Evolutionary conservation across 495 filamentous ascomycete genomes (phyloP).

Genomic region (Tuber indicum): DNA sequence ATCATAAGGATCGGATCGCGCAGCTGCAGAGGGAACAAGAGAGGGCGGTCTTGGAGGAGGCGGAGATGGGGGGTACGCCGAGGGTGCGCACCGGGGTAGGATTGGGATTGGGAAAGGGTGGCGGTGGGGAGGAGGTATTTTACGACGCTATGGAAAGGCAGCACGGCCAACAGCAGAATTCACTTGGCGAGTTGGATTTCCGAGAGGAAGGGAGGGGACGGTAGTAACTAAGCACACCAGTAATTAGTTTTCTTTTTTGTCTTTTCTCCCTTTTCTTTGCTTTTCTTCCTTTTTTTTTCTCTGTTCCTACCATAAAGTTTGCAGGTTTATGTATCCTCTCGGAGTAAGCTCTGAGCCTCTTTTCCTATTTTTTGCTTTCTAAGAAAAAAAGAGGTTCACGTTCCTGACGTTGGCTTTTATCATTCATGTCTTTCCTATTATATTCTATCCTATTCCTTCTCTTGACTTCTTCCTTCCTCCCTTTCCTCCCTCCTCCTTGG

Average conservation of each 20-base stretch:
- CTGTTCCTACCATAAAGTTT: background rate
- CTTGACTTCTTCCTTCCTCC: background rate
- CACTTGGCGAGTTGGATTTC: background rate
- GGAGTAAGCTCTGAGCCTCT: background rate
- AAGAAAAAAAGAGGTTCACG: background rate
- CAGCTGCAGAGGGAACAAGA: slow-evolving; percentile 32
- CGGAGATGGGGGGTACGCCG: background rate
- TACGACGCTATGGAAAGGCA: slow-evolving; percentile 5
- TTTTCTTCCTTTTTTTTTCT: background rate
- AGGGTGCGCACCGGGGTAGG: background rate
- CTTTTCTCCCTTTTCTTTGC: too few species aligned
- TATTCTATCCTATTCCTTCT: background rate
- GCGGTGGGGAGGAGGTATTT: background rate
- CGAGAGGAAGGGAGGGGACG: slow-evolving; percentile 3
- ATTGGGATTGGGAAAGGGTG: background rate
- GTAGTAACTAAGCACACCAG: background rate
- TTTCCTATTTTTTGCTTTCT: background rate
- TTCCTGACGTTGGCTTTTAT: background rate
- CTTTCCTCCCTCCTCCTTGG: background rate
- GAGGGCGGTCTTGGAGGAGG: slow-evolving; percentile 30
- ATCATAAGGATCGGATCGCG: slow-evolving; percentile 29
- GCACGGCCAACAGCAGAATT: background rate
- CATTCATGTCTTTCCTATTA: background rate
- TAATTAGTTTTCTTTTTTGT: background rate
- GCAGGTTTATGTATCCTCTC: background rate